Conservation (phyloP, 202 grass and related monocot genomes). For the Musa balbisiana region DNA sequence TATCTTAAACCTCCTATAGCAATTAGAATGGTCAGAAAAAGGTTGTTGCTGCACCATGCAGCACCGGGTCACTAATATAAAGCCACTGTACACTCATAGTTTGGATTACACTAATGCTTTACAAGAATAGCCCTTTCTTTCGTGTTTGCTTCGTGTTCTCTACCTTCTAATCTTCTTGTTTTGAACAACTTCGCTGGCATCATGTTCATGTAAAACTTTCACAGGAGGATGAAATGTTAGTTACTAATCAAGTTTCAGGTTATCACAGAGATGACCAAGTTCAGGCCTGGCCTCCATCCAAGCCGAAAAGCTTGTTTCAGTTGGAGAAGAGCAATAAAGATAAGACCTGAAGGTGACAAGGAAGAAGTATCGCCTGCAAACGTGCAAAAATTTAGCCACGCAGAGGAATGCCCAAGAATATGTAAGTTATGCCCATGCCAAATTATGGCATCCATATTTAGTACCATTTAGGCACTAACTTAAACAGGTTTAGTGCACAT, state of each 20-base stretch:
- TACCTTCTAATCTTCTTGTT: not conserved
- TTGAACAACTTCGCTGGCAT: not conserved
- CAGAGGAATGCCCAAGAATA: no score
- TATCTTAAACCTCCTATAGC: no score
- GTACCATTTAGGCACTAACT: no score
- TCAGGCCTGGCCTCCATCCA: conserved; percentile 94
- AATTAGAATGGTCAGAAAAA: no score
- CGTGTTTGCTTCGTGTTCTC: not conserved
- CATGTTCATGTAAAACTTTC: not conserved
- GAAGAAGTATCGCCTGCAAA: conserved; percentile 89
- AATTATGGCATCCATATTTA: no score
- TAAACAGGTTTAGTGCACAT: no score
- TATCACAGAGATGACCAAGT: conserved; percentile 88
- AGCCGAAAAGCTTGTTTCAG: conserved; percentile 53
- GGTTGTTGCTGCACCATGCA: no score
- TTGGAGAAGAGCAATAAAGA: conserved; percentile 51
- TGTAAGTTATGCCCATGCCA: no score
- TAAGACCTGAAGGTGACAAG: conserved; percentile 88
- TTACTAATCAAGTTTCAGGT: conserved; percentile 82
- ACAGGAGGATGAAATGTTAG: not conserved
- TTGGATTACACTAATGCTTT: conserved; percentile 4
- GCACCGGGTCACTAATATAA: not conserved
- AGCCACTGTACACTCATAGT: not conserved
- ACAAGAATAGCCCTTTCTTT: not conserved
- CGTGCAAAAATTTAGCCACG: not conserved